Base-by-base conservation (phyloP, 2,329 filamentous ascomycete species). In the Nothophaeocryptopus gaeumannii region DNA sequence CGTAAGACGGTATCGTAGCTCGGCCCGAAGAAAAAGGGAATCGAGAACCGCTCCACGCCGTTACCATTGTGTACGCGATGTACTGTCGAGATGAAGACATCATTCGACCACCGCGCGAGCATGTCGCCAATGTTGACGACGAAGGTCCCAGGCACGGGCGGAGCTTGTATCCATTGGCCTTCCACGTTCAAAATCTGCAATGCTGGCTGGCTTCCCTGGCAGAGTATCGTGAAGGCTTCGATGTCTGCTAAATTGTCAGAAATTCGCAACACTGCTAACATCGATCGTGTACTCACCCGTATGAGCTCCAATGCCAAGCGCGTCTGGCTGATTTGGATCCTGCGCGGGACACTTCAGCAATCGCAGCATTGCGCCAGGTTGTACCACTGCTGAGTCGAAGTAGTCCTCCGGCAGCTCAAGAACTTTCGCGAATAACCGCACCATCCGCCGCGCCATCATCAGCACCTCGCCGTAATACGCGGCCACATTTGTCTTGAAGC, bases 51-150 rank as follows among this genome's bases (percentile, higher is more conserved):
- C 45, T 70, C 74, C 7, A 59, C 60, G 2, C 63, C 60, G 0
- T 69, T 69, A 2, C 64, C 54, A 58, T 78, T 75, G 5, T 77
- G 65, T 12, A 78, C 75, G 2, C 74, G 60, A 59, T 78, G 75
- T 38, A 69, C 59, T 0, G 74, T 77, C 20, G 65, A 69, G 54
- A 71, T 71, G 67, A 72, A 75, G 13, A 70, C 30, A 37, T 71
- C 73, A 45, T 73, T 72, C 10, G 70, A 74, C 71, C 72, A 74
- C 34, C 70, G 59, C 61, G 74, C 70, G 52, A 78, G 69, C 72
- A 77, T 76, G 53, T 78, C 75, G 1, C 74, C 75, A 34, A 78
- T 73, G 54, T 78, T 78, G 3, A 78, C 74, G 5, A 78, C 74
- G 48, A 75, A 76, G 0, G 71, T 70, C 5, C 72, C 75, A 0